Conservation (phyloP, 2,329 filamentous ascomycete genomes). For the Fusarium newnesense region DNA sequence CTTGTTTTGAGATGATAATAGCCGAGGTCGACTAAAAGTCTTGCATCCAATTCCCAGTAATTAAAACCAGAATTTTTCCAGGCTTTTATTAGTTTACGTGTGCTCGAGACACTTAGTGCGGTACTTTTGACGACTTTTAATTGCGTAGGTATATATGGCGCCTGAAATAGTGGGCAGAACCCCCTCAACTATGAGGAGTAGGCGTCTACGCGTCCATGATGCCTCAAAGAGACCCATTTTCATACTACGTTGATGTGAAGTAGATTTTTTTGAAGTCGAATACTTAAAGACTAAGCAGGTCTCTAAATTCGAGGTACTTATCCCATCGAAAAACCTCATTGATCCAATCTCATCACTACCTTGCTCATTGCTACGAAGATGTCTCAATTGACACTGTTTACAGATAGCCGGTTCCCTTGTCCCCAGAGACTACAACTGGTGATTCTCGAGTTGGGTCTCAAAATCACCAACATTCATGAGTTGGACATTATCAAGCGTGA, state of each 20-base stretch:
- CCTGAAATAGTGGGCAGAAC: neutral
- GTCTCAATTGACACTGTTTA: neutral
- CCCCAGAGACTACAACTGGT: neutral
- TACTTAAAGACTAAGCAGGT: neutral
- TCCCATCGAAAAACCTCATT: neutral
- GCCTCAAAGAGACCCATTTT: neutral
- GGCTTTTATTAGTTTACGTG: neutral
- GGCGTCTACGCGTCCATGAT: neutral
- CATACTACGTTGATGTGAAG: neutral
- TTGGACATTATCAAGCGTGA: neutral
- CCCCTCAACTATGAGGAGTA: neutral
- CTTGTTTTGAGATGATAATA: neutral
- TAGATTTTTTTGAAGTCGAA: accelerated
- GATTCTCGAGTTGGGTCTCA: neutral
- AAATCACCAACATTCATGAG: neutral
- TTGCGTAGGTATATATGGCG: neutral
- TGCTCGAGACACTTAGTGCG: too few species aligned
- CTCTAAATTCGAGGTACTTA: accelerated
- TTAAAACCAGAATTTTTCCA: accelerated
- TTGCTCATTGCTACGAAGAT: neutral
- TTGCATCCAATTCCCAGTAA: accelerated
- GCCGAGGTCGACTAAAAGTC: accelerated
- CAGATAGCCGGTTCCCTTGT: neutral
- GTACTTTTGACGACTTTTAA: neutral
- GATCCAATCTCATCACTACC: neutral